Conservation (phyloP, 495 filamentous ascomycete species). For the Neurospora sp. region DNA sequence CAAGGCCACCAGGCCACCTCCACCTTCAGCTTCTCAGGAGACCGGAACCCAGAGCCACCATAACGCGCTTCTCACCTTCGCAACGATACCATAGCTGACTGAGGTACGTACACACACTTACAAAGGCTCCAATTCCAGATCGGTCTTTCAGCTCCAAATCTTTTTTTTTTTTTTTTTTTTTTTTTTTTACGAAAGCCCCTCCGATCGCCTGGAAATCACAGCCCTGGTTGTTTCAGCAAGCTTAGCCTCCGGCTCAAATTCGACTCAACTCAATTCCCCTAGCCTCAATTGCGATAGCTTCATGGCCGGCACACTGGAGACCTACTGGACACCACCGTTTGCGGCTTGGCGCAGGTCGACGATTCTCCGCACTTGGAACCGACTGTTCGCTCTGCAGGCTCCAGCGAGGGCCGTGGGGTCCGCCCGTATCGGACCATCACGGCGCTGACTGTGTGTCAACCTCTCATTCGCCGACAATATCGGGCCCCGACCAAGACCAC, state of each 20-base stretch:
- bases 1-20: background rate
- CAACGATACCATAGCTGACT: background rate
- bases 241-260: constrained; percentile 6
- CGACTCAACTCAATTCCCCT: background rate
- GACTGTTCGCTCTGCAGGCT: constrained; percentile 14
- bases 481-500: constrained; percentile 12
- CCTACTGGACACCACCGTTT: constrained; percentile 3
- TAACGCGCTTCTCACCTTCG: background rate
- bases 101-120: background rate
- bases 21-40: background rate
- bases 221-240: background rate
- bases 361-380: constrained; percentile 9
- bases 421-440: constrained; percentile 13
- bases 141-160: background rate
- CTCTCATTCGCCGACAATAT: constrained; percentile 18
- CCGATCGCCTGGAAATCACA: background rate
- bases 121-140: background rate
- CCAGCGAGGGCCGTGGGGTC: constrained; percentile 2
- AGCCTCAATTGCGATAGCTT: constrained; percentile 6
- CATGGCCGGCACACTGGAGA: background rate
- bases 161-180: background rate
- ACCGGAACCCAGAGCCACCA: background rate
- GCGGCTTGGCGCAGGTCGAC: constrained; percentile 8
- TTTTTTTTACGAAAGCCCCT: background rate
- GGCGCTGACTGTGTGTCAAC: constrained; percentile 24